phyloP scores from a whole-genome alignment of 345 rosid genomes.

The Cochlearia excelsa region DNA sequence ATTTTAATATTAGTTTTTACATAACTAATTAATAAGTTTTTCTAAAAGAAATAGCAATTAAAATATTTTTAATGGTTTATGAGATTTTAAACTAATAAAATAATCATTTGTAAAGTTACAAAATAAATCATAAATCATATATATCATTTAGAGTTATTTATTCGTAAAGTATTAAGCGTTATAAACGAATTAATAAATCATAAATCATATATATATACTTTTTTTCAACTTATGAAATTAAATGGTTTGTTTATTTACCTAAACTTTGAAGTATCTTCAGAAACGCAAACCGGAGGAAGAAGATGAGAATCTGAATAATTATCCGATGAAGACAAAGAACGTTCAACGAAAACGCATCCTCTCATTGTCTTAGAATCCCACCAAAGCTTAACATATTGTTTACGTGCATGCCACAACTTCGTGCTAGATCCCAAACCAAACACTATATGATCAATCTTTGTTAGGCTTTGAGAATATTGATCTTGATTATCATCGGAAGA shows the following conservation, averaged over 20 bases:
- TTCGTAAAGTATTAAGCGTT: background rate
- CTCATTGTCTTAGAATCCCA: constrained; percentile 60
- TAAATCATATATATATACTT: background rate
- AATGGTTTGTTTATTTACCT: constrained; percentile 24
- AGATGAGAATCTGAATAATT: constrained; percentile 29
- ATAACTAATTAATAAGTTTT: no score
- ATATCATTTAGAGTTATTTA: background rate
- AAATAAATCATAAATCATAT: background rate
- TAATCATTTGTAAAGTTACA: background rate
- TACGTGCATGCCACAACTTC: constrained; percentile 53
- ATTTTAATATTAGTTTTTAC: no score
- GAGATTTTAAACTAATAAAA: no score
- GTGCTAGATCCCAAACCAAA: constrained; percentile 65
- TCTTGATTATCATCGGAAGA: constrained; percentile 34
- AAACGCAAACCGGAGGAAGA: constrained; percentile 65
- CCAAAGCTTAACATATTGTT: constrained; percentile 68
- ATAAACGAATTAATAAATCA: constrained; percentile 1
- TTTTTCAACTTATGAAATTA: background rate
- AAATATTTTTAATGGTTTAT: no score
- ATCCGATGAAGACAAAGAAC: constrained; percentile 25
- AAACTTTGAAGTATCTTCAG: constrained; percentile 67
- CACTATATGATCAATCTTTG: constrained; percentile 54
- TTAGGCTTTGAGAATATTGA: constrained; percentile 33
- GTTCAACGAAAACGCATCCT: constrained; percentile 66
- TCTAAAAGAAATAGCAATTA: no score